Evolutionary conservation across 345 rosid species (phyloP).

Genomic region (Populus pruinosa): DNA sequence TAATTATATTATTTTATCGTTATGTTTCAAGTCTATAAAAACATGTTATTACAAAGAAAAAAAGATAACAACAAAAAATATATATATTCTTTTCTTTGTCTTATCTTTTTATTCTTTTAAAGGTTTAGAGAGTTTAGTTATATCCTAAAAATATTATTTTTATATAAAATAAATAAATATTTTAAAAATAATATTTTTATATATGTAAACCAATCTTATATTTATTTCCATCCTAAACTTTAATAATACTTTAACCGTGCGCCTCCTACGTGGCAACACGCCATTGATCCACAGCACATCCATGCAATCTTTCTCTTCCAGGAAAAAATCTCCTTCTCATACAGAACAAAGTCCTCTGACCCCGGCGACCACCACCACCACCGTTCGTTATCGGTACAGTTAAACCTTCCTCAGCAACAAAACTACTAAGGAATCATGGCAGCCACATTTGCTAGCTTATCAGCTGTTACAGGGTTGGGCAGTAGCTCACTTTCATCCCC

Average conservation of each 20-base stretch:
- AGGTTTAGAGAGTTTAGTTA: too few species aligned
- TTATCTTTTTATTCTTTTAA: too few species aligned
- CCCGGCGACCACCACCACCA: neutral
- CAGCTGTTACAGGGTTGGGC: slow-evolving; percentile 66
- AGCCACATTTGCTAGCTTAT: slow-evolving; percentile 51
- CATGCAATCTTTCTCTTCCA: slow-evolving; percentile 48
- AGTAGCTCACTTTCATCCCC: slow-evolving; percentile 39
- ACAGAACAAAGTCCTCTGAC: neutral
- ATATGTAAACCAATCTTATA: too few species aligned
- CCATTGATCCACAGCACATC: slow-evolving; percentile 48
- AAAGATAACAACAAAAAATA: too few species aligned
- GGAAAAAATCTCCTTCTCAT: slow-evolving; percentile 36
- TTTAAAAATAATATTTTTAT: too few species aligned
- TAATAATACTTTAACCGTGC: slow-evolving; percentile 43
- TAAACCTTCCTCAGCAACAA: neutral
- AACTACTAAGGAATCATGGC: slow-evolving; percentile 41
- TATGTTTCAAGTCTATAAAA: too few species aligned
- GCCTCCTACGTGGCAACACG: slow-evolving; percentile 47
- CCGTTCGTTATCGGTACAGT: neutral
- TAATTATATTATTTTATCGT: too few species aligned
- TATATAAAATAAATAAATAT: too few species aligned
- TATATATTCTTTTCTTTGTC: too few species aligned
- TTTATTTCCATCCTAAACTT: too few species aligned
- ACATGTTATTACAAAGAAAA: too few species aligned
- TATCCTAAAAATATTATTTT: too few species aligned